Conservation (phyloP, 1,284 basidiomycete species). For the Microbotryum intermedium region DNA sequence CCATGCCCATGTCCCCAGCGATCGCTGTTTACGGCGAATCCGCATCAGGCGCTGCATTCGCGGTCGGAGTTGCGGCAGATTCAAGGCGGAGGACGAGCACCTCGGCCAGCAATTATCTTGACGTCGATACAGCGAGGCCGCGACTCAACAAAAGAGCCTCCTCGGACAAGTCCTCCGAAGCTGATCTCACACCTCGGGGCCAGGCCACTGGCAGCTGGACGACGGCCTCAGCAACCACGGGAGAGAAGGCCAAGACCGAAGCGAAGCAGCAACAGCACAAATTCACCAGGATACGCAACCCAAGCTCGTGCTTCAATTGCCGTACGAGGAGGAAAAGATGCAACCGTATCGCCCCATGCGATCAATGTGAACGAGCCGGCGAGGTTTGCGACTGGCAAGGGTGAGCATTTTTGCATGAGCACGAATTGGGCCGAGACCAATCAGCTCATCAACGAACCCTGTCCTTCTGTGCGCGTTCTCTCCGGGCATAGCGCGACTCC, state of each 20-base stretch:
- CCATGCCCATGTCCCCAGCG: too few relatives aligned
- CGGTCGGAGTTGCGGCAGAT: too few relatives aligned
- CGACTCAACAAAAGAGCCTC: too few relatives aligned
- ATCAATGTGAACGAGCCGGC: slow-evolving; percentile 14
- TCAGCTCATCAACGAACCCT: background rate
- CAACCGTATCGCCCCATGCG: slow-evolving; percentile 19
- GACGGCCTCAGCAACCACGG: background rate
- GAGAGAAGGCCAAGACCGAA: background rate
- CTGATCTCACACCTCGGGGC: background rate
- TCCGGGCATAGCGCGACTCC: slow-evolving; percentile 14
- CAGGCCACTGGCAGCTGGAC: background rate
- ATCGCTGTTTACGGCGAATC: too few relatives aligned
- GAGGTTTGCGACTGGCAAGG: background rate
- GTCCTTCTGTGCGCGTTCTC: background rate
- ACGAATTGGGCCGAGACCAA: slow-evolving; percentile 7
- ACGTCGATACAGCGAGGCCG: too few relatives aligned
- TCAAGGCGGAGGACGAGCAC: too few relatives aligned
- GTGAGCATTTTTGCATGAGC: slow-evolving; percentile 6
- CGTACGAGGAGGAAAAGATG: slow-evolving; percentile 18
- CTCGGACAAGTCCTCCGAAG: background rate
- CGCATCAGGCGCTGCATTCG: too few relatives aligned
- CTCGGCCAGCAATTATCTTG: too few relatives aligned
- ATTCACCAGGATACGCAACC: slow-evolving; percentile 24
- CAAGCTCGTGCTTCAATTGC: slow-evolving; percentile 9
- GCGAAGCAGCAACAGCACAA: slow-evolving; percentile 2